phyloP scores from a whole-genome alignment of 2,329 filamentous ascomycete species.

The Bertia moriformis region DNA sequence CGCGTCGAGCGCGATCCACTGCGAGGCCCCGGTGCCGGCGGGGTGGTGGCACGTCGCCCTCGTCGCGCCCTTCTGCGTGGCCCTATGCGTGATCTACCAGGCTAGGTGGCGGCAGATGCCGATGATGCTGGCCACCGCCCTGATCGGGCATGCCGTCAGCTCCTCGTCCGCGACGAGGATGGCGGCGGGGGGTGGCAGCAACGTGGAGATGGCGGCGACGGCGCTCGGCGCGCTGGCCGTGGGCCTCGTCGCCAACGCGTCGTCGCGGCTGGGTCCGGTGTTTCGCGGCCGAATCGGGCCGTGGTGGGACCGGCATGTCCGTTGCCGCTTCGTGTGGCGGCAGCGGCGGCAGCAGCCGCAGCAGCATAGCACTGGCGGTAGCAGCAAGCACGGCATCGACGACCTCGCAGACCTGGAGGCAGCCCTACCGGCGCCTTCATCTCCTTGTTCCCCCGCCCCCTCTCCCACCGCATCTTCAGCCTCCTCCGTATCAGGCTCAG shows the following conservation, averaged over 20 bases:
- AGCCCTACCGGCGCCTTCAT: not conserved
- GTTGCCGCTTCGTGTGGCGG: no score
- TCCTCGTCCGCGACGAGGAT: slow-evolving; percentile 57
- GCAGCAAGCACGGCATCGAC: not conserved
- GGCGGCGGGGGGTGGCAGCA: slow-evolving; percentile 40
- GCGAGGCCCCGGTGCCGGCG: slow-evolving; percentile 29
- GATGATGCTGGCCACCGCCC: slow-evolving; percentile 60
- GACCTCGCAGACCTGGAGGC: no score
- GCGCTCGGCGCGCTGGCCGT: slow-evolving; percentile 65
- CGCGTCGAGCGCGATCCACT: slow-evolving; percentile 25
- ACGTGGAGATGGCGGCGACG: slow-evolving; percentile 61
- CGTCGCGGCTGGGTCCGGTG: slow-evolving; percentile 20
- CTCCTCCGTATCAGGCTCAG: no score
- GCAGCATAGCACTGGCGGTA: no score
- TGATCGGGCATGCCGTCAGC: slow-evolving; percentile 63
- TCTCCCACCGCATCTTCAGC: not conserved
- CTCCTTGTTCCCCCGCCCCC: not conserved
- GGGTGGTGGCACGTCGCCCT: slow-evolving; percentile 33
- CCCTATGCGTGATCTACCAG: slow-evolving; percentile 65
- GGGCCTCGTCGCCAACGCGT: slow-evolving; percentile 65
- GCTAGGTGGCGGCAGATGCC: slow-evolving; percentile 68
- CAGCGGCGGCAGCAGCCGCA: no score
- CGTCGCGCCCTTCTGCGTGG: slow-evolving; percentile 53
- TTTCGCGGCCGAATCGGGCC: no score
- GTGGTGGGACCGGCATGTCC: slow-evolving; percentile 30